Base-by-base conservation (phyloP, 768 basidiomycete genomes). In the Sutorius australiensis region DNA sequence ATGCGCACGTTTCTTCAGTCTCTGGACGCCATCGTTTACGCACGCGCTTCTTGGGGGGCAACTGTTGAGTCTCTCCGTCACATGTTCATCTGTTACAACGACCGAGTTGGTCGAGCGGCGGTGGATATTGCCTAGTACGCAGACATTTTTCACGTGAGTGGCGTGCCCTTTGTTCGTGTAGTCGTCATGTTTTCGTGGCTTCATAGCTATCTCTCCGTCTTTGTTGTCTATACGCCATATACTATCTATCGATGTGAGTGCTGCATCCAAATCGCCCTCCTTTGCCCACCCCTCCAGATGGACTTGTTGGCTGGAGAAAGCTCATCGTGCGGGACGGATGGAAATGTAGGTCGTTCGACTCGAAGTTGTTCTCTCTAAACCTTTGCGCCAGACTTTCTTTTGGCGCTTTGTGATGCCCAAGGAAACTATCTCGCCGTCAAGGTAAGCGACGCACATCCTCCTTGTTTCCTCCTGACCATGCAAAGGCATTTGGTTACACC, bases 381-480 rank as follows among this genome's bases (percentile, higher is more conserved):
- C 2, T n/a, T 24, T 4, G 16, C 21, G 4, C 5, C 60, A 92
- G 91, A 94, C 68, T 72, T 91, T 60, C 78, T 93, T 48, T 72
- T 94, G n/a, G 86, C 86, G 10, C 79, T 80, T 32, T 83, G 80
- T 67, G 91, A 94, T 65, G 89, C 91, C 9, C 86, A 93, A 66
- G 91, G 84, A 41, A 92, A 92, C 66, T 93, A 86, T 70, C 70
- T 92, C 51, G 89, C 90, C 31, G 82, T 93, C 54, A 89, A 89
- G 73, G 84, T 82, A 42, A 40, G 67, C 30, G 2, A 2, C 32
- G 17, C 7, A 28, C 19, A 27, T 34, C 30, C 21, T 16, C 6
- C n/a, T 9, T 13, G 37, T 37, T 19, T 21, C 32, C 45, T 40
- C 13, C 19, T 53, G 30, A 28, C 3, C 5, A 31, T 24, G 24